Base-by-base conservation (phyloP, 2,329 filamentous ascomycete genomes). In the Epichloe amarillans region DNA sequence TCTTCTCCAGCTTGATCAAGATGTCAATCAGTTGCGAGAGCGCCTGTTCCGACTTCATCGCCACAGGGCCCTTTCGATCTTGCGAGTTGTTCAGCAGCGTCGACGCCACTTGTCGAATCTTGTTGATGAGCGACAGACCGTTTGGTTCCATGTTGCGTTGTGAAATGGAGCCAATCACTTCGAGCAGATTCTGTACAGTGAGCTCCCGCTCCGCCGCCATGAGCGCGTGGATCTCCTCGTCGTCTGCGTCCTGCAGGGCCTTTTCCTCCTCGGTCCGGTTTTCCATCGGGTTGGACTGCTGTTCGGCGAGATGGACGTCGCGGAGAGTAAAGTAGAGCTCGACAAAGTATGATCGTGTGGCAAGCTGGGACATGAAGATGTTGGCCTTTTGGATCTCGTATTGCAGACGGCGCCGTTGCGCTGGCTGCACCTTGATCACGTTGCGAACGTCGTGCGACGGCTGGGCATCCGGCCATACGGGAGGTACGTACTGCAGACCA, bases 341-440 rank as follows among this genome's bases (percentile, higher is more conserved):
- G 0, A 94, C 87, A 51, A 91, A 81, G 63, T 88, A 90, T 0
- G 86, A 91, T 23, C 89, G 77, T 0, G 88, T 94, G 2, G 83
- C 82, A 10, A 95, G 72, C 60, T 89, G 84, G 5, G 84, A 91
- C 2, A 83, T 81, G 61, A 91, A 88, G 39, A 95, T 86, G 64
- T 95, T 95, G 6, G 88, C 86, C 63, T 94, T 95, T 64, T 95
- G 88, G 33, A 95, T 93, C 66, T 95, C 89, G 57, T 83, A 88
- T 62, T 93, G 87, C 4, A 89, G 64, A 50, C 75, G 71, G 1
- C 79, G 73, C 2, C 78, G 73, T 3, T 72, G 70, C 26, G 68
- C 62, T 1, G 75, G 72, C 26, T 79, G 69, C 19, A 69, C 65
- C 50, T 72, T 72, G 52, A 79, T 69, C 7, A 71, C 65, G 39